Base-by-base conservation (phyloP, 2,329 filamentous ascomycete genomes). In the Trichoderma sp. region DNA sequence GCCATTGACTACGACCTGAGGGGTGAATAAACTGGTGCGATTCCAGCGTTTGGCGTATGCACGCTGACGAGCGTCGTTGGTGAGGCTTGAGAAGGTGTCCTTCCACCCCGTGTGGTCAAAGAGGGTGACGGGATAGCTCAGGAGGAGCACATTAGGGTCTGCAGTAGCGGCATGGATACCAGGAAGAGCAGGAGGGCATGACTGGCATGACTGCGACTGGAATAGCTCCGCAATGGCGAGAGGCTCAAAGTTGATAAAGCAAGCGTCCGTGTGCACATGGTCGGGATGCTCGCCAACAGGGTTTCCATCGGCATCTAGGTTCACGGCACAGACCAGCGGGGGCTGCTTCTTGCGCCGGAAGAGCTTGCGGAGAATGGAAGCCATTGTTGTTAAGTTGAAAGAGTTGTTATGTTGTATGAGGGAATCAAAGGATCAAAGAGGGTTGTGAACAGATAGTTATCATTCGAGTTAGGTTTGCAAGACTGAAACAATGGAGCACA, bases 31-130 rank as follows among this genome's bases (percentile, higher is more conserved):
- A 28, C 39, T 69, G 8, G 36, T 69, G 14, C 66, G 66, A 61
- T 39, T 39, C 66, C 66, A 69, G 3, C 53, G 58, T n/a, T 69
- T 69, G 26, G 66, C 66, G 18, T 69, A 69, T 21, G 66, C 66
- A 18, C 66, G 66, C 56, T 69, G 66, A 6, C 66, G 53, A 21
- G 56, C 11, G 28, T 69, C 66, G 36, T 61, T 69, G 18, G 66
- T 32, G 56, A 69, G 66, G 56, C 56, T 69, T 9, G 66, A 69
- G 14, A 69, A 69, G 26, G 66, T 69, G 12, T 69, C 66, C 36
- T 69, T 69, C 66, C 66, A 69, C n/a, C 66, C 66, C 1, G 66
- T 69, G 66, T 69, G 66, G 36, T 69, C 66, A n/a, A 69, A 69
- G 56, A 69, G 36, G 56, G 66, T 69, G n/a, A 69, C 66, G 1